Conservation (phyloP, 768 basidiomycete species). For the Russula vinacea region DNA sequence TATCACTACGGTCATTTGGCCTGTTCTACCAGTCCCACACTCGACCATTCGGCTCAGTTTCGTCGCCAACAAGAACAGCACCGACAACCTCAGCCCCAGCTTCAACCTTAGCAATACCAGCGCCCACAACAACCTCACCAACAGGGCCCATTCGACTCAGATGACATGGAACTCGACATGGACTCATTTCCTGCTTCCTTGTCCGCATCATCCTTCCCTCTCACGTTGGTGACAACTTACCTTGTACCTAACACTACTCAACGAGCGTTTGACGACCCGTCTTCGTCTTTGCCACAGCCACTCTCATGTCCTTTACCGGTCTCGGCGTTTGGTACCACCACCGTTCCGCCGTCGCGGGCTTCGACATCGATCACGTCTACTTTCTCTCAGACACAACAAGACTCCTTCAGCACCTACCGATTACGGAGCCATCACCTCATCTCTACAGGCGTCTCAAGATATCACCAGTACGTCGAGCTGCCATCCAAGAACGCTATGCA, state of each 20-base stretch:
- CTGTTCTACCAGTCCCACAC: constrained; percentile 21
- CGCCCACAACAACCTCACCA: constrained; percentile 36
- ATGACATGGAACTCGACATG: constrained; percentile 77
- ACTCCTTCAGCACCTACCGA: constrained; percentile 60
- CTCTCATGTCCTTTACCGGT: constrained; percentile 38
- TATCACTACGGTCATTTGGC: constrained; percentile 21
- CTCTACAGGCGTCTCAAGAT: constrained; percentile 52
- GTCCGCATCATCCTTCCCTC: constrained; percentile 41
- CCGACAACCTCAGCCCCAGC: constrained; percentile 34
- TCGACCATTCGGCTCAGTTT: constrained; percentile 13
- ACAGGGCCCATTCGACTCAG: constrained; percentile 58
- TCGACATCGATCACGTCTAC: constrained; percentile 37
- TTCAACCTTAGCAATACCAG: constrained; percentile 30
- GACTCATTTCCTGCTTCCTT: constrained; percentile 43
- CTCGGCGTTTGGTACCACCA: constrained; percentile 51
- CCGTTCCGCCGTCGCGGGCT: constrained; percentile 50
- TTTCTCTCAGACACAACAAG: constrained; percentile 40
- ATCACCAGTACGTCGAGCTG: constrained; percentile 2
- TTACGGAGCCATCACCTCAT: constrained; percentile 46
- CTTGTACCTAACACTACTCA: constrained; percentile 35
- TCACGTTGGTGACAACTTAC: constrained; percentile 46
- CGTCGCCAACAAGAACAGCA: constrained; percentile 9
- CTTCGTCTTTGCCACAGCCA: constrained; percentile 30
- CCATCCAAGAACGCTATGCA: constrained; percentile 37
- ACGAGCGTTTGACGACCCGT: background rate